A percentile compares a stretch with the other conserved stretches of the same genome.
Evolutionary conservation across 2,329 filamentous ascomycete species (phyloP).

Genomic region (Colletotrichum chrysophilum): DNA sequence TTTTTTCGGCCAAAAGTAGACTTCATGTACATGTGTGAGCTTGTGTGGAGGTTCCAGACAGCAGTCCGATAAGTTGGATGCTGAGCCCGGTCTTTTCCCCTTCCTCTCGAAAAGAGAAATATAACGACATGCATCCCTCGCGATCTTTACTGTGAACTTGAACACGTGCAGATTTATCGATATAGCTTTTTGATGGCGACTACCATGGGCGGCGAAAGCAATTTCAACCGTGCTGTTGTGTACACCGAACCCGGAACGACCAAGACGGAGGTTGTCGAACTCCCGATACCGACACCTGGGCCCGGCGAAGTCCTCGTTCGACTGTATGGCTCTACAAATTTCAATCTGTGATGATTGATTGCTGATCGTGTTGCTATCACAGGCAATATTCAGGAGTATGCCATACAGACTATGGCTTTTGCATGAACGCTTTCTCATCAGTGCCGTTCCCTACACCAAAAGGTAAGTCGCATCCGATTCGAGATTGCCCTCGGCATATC

Average conservation of each 20-base stretch:
- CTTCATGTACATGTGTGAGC: background rate
- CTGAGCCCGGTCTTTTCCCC: background rate
- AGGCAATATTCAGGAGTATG: constrained; percentile 30
- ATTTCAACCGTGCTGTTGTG: constrained; percentile 26
- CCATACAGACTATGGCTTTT: constrained; percentile 31
- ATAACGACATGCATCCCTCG: constrained; percentile 14
- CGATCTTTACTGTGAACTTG: background rate
- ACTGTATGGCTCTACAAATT: constrained; percentile 16
- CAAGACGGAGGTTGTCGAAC: constrained; percentile 28
- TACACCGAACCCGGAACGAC: constrained; percentile 29
- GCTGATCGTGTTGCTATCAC: background rate
- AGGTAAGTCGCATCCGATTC: background rate
- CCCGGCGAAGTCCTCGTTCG: constrained; percentile 28
- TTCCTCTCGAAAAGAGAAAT: background rate
- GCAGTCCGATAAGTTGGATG: background rate
- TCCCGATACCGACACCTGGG: constrained; percentile 26
- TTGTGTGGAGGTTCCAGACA: background rate
- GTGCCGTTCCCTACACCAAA: constrained; percentile 18
- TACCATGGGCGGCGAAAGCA: constrained; percentile 14
- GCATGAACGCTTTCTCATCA: constrained; percentile 24
- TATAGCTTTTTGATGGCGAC: constrained; percentile 4
- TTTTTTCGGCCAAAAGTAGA: background rate
- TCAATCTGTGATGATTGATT: background rate
- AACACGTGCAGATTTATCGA: background rate
- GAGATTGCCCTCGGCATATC: background rate